These are phyloP conservation scores for Coix lacrymajobi DNA, from an alignment of 176 grass and related monocot genomes.

Conservation along the genomic window DNA sequence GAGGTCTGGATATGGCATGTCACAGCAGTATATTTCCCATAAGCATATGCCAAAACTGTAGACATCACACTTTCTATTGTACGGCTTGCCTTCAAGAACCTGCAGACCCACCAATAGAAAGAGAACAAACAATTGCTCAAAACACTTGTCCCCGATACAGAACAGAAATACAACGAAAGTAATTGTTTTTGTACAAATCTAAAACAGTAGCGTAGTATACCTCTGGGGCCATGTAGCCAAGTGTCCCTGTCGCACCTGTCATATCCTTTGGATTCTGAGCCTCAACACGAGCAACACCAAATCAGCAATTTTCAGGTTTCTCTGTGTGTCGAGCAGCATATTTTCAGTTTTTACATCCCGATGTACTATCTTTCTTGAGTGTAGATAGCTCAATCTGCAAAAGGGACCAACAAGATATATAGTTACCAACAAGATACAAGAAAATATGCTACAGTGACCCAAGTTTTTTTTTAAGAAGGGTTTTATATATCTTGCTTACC, in stretches of 20 bases:
- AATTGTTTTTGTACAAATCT: not conserved
- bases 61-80: slow-evolving; percentile 73
- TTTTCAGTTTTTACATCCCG: slow-evolving; percentile 86
- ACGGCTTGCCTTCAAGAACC: slow-evolving; percentile 77
- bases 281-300: slow-evolving; percentile 82
- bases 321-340: slow-evolving; percentile 61
- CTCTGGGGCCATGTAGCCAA: slow-evolving; percentile 95
- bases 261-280: slow-evolving; percentile 80
- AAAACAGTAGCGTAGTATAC: slow-evolving; percentile 14
- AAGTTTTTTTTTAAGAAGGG: not conserved
- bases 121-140: not conserved
- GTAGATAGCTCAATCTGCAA: slow-evolving; percentile 67
- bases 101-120: slow-evolving; percentile 2
- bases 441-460: not conserved
- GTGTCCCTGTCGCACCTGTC: slow-evolving; percentile 84
- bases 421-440: not conserved
- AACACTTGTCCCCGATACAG: not conserved
- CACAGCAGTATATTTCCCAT: slow-evolving; percentile 86
- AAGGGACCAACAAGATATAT: not conserved
- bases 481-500: slow-evolving; percentile 39
- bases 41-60: slow-evolving; percentile 78
- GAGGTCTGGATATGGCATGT: slow-evolving; percentile 74
- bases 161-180: not conserved
- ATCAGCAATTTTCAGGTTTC: slow-evolving; percentile 84
- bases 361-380: slow-evolving; percentile 64